Evolutionary conservation across 306 rosid species (phyloP).

Genomic region (Lathyrus tuberosus): DNA sequence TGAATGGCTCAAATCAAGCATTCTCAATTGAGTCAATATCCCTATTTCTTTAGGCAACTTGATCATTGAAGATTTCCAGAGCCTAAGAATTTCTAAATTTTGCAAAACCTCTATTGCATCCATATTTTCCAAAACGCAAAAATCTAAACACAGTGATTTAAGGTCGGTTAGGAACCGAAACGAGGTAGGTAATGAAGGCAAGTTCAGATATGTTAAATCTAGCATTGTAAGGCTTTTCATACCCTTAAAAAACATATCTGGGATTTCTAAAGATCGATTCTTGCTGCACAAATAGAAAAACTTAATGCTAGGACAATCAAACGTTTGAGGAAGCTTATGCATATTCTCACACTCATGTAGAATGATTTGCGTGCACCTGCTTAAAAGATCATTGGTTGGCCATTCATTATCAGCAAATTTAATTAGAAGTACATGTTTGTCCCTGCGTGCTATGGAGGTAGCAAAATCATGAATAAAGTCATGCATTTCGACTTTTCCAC

Average conservation of each 20-base stretch:
- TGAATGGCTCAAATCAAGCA: background rate
- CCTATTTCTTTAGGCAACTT: slow-evolving; percentile 4
- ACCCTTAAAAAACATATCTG: background rate
- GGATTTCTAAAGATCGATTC: background rate
- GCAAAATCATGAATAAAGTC: slow-evolving; percentile 30
- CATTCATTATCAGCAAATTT: background rate
- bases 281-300: no score
- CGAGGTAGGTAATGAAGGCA: background rate
- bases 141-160: background rate
- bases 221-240: background rate
- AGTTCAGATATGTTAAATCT: background rate
- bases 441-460: background rate
- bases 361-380: background rate
- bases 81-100: background rate
- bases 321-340: no score
- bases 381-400: background rate
- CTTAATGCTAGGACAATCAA: no score
- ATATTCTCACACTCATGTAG: no score
- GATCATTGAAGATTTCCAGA: background rate
- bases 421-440: background rate
- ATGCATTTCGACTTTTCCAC: background rate
- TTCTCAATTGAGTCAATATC: background rate
- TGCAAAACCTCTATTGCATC: background rate
- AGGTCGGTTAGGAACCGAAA: background rate
- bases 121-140: background rate